Evolutionary conservation across 345 rosid species (phyloP), one percentile per base, ranked within the genome.

Genomic region (Cardiospermum halicacabum): DNA sequence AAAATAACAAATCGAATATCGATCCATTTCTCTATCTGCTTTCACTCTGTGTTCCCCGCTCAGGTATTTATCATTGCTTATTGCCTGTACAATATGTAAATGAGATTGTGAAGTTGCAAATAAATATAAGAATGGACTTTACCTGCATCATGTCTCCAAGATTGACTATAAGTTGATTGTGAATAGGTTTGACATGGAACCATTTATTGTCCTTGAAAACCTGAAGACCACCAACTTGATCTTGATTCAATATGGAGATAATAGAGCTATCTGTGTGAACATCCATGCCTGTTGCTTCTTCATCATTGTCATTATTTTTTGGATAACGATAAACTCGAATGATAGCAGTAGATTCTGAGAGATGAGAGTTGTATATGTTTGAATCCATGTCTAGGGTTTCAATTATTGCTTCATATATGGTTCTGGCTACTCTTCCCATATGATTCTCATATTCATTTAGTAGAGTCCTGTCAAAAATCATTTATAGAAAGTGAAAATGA

Each of bases 121-220:
- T 5, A 34, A 34, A 34, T 1, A 34, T 5, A 34, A 3, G 10
- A 34, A 2, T 34, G 39, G 39, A 34, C 4, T 24, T 34, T 54
- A 89, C 95, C 95, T 92, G 92, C 84, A 85, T 83, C 96, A 88
- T 89, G 69, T 93, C 97, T 37, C 97, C 98, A 2, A 93, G 72
- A 67, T 93, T 87, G 72, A 90, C 74, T 0, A 86, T 2, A 0
- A 93, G 80, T 4, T 90, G 70, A 62, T 71, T 36, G 1, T 84
- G 76, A 43, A 74, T 60, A 21, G 96, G 89, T 7, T 76, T 64
- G 4, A 89, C 80, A 9, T 22, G 69, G 15, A 81, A 59, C 96
- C 97, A 89, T 62, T 78, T 59, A 47, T 75, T 79, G 64, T 64
- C 87, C 53, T 84, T 90, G 62, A 71, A 60, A 58, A 89, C 64